These are phyloP conservation scores for Trichosporon ovoides DNA, from an alignment of 1,284 basidiomycete species.

Conservation along the genomic window DNA sequence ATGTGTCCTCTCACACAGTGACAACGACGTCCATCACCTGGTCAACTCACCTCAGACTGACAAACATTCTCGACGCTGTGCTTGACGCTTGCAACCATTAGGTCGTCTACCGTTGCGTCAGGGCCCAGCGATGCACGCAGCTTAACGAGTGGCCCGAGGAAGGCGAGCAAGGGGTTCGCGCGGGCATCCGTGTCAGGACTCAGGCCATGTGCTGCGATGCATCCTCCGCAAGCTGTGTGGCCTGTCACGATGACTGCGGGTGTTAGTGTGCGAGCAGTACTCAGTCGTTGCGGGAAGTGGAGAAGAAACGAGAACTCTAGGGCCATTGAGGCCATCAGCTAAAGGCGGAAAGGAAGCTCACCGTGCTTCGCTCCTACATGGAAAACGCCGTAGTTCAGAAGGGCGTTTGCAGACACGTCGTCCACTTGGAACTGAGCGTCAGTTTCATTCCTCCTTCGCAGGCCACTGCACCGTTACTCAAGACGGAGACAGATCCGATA, in stretches of 20 bases:
- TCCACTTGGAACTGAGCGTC: constrained; percentile 13
- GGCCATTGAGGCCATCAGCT: no score
- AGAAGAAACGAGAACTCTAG: no score
- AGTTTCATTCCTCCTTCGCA: background rate
- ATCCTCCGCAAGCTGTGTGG: constrained; percentile 73
- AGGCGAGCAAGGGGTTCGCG: constrained; percentile 60
- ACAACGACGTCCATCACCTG: background rate
- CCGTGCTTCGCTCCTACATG: constrained; percentile 76
- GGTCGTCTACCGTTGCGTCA: constrained; percentile 52
- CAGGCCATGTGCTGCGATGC: constrained; percentile 56
- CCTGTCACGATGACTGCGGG: constrained; percentile 70
- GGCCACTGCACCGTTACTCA: background rate
- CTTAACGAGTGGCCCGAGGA: constrained; percentile 65
- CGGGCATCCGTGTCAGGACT: constrained; percentile 24
- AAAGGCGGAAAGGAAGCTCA: constrained; percentile 46
- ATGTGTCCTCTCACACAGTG: background rate
- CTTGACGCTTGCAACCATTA: constrained; percentile 73
- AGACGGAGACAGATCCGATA: background rate
- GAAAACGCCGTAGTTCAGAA: constrained; percentile 74
- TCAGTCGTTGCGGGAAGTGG: no score
- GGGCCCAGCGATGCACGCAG: constrained; percentile 56
- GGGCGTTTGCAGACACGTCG: constrained; percentile 57
- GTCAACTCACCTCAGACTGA: constrained; percentile 19
- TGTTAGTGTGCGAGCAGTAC: background rate
- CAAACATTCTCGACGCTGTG: constrained; percentile 68